These are phyloP conservation scores for Saxophila tyrrhenica DNA, from an alignment of 495 filamentous ascomycete genomes.

Conservation along the genomic window DNA sequence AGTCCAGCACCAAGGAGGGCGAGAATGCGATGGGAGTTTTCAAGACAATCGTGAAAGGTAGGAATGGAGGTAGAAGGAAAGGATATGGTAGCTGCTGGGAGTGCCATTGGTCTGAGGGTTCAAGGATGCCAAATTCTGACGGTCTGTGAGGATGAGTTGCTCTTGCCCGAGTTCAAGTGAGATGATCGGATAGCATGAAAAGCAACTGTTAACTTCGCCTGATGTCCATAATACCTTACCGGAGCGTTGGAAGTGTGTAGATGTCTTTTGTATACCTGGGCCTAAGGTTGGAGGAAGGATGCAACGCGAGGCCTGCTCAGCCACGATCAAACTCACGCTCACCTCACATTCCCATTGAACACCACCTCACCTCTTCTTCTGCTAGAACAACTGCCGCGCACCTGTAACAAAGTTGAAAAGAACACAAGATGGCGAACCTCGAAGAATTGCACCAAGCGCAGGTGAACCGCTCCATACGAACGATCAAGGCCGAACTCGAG, in stretches of 20 bases:
- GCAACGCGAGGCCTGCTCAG: neutral
- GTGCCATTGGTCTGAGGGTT: neutral
- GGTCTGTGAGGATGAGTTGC: neutral
- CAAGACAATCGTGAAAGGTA: conserved; percentile 55
- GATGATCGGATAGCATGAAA: no score
- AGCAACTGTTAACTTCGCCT: no score
- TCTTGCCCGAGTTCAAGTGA: no score
- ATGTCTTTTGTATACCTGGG: neutral
- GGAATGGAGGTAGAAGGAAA: conserved; percentile 36
- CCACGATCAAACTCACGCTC: no score
- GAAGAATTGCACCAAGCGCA: conserved; percentile 26
- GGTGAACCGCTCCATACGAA: conserved; percentile 74
- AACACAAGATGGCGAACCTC: conserved; percentile 22
- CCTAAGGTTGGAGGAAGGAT: no score
- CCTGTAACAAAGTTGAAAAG: neutral
- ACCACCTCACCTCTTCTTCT: neutral
- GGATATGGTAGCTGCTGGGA: neutral
- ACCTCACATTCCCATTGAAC: no score
- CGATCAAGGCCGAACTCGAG: conserved; percentile 85
- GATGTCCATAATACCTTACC: neutral
- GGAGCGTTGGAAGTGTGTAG: neutral
- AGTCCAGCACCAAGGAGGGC: conserved; percentile 76
- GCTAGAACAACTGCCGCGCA: neutral
- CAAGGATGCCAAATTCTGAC: neutral
- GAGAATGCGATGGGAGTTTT: conserved; percentile 53